Evolutionary conservation across 2,329 filamentous ascomycete genomes (phyloP).

Genomic region (Pseudogymnoascus verrucosus): DNA sequence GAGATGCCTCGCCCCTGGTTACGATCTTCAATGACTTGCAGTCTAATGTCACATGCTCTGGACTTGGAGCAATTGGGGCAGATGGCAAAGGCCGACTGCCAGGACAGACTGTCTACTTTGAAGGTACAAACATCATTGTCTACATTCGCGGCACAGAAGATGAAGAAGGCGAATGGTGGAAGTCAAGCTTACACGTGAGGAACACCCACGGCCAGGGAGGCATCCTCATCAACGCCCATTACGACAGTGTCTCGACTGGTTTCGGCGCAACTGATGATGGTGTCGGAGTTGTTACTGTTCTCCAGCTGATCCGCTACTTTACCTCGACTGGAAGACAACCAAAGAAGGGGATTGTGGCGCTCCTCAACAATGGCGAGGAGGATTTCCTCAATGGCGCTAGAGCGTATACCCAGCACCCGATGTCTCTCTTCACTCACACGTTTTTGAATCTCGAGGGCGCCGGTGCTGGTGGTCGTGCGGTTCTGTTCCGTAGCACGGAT

Average conservation of each 20-base stretch:
- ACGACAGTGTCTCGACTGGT: constrained; percentile 80
- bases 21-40: constrained; percentile 71
- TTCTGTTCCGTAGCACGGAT: constrained; percentile 82
- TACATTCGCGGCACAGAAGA: constrained; percentile 81
- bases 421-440: constrained; percentile 71
- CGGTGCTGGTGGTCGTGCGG: constrained; percentile 80
- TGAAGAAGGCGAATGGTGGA: constrained; percentile 67
- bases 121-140: constrained; percentile 85
- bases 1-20: constrained; percentile 32
- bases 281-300: constrained; percentile 74
- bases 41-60: constrained; percentile 69
- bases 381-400: constrained; percentile 82
- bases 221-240: constrained; percentile 90
- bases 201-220: constrained; percentile 56
- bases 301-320: constrained; percentile 84
- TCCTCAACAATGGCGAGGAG: constrained; percentile 95
- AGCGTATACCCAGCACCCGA: constrained; percentile 74
- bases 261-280: constrained; percentile 93
- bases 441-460: constrained; percentile 95
- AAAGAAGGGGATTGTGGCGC: constrained; percentile 68
- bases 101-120: constrained; percentile 64
- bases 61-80: constrained; percentile 31
- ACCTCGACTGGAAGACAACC: constrained; percentile 64
- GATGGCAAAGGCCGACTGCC: constrained; percentile 24
- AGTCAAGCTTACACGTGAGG: constrained; percentile 32